Evolutionary conservation across 805 yeast genomes (phyloP).

Genomic region (Cyberlindnera samutprakarnensis): DNA sequence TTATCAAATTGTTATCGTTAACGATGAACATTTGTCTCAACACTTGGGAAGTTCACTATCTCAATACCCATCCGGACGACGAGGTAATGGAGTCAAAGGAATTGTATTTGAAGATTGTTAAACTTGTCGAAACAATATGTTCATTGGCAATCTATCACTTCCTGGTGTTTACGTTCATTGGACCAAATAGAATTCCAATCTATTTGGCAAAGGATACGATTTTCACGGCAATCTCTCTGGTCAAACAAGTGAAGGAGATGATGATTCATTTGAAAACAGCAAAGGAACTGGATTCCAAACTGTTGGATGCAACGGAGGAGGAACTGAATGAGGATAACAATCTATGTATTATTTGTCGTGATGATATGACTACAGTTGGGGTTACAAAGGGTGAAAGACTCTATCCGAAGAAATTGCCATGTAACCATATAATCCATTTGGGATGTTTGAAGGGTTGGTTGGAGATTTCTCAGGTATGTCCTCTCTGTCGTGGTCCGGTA

Average conservation of each 20-base stretch:
- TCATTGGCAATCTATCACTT: slow-evolving; percentile 40
- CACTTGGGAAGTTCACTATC: slow-evolving; percentile 46
- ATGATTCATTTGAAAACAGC: slow-evolving; percentile 37
- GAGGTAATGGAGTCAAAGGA: slow-evolving; percentile 69
- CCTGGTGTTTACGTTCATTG: slow-evolving; percentile 38
- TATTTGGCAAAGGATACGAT: slow-evolving; percentile 44
- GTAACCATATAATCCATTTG: slow-evolving; percentile 84
- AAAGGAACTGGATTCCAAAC: slow-evolving; percentile 53
- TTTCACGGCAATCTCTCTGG: slow-evolving; percentile 25
- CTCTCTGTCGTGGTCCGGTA: slow-evolving; percentile 77
- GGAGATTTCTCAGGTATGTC: slow-evolving; percentile 88
- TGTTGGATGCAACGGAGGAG: slow-evolving; percentile 50
- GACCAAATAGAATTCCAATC: slow-evolving; percentile 37
- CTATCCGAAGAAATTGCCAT: slow-evolving; percentile 67
- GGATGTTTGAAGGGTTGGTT: slow-evolving; percentile 92
- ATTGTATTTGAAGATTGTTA: slow-evolving; percentile 48
- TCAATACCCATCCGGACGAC: slow-evolving; percentile 42
- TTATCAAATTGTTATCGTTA: slow-evolving; percentile 42
- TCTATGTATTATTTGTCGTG: slow-evolving; percentile 85
- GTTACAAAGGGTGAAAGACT: slow-evolving; percentile 31
- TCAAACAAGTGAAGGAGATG: slow-evolving; percentile 30
- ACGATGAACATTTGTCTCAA: slow-evolving; percentile 42
- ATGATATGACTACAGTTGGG: slow-evolving; percentile 59
- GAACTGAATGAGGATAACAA: slow-evolving; percentile 56
- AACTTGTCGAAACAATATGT: slow-evolving; percentile 41